phyloP scores from a whole-genome alignment of 345 rosid species.

The Ceriops tagal region DNA sequence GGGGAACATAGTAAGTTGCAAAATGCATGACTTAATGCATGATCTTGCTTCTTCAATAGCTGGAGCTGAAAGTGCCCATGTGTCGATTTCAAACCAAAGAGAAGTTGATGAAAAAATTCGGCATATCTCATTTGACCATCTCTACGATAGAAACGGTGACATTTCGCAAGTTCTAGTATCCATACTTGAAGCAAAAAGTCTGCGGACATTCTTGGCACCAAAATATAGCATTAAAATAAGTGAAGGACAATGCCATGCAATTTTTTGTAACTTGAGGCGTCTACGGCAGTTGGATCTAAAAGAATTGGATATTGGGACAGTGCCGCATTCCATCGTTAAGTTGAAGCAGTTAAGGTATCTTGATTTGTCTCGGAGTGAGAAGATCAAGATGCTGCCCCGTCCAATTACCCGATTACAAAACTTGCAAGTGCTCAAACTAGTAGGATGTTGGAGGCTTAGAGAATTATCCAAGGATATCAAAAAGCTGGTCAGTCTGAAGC shows the following conservation, averaged over 20 bases:
- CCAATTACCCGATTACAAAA: too few relatives aligned
- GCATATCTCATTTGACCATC: conserved; percentile 4
- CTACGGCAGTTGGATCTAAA: conserved; percentile 14
- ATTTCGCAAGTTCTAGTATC: neutral
- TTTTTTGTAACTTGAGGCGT: neutral
- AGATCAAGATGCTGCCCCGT: conserved; percentile 12
- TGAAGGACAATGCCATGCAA: neutral
- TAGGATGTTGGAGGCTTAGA: too few relatives aligned
- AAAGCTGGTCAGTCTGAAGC: conserved; percentile 7
- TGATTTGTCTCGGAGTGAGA: rapidly evolving
- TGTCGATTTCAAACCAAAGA: rapidly evolving
- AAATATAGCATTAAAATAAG: neutral
- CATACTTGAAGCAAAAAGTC: neutral
- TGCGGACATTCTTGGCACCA: conserved; percentile 14
- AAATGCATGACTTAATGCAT: conserved; percentile 29
- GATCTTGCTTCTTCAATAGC: conserved; percentile 11
- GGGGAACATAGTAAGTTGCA: neutral
- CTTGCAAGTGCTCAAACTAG: too few relatives aligned
- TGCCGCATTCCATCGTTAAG: conserved; percentile 15
- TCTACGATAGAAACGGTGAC: neutral
- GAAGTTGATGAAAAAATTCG: neutral
- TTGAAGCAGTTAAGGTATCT: conserved; percentile 27
- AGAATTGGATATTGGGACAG: neutral
- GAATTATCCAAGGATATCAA: neutral
- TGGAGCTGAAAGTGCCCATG: neutral